These are phyloP conservation scores for Xeromyces bisporus DNA, from an alignment of 495 filamentous ascomycete species.

Conservation along the genomic window DNA sequence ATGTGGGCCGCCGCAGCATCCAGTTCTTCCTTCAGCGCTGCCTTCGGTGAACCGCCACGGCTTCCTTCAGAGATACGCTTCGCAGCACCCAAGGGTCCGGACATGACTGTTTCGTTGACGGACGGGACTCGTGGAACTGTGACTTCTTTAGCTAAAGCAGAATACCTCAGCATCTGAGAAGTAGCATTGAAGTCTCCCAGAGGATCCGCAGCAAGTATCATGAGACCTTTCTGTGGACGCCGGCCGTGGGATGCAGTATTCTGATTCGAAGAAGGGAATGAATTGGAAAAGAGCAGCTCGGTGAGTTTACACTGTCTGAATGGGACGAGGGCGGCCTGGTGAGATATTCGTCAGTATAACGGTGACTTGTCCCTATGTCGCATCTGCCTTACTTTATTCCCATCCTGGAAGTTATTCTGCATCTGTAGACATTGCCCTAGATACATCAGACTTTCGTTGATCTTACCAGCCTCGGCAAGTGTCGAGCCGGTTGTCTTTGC, in stretches of 20 bases:
- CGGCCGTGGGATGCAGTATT: slow-evolving; percentile 31
- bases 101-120: slow-evolving; percentile 44
- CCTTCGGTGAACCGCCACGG: slow-evolving; percentile 32
- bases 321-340: slow-evolving; percentile 59
- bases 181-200: slow-evolving; percentile 92
- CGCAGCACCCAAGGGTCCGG: slow-evolving; percentile 20
- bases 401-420: slow-evolving; percentile 63
- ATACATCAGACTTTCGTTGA: slow-evolving; percentile 96
- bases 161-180: slow-evolving; percentile 89
- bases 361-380: no score
- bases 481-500: slow-evolving; percentile 89
- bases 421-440: slow-evolving; percentile 93
- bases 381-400: slow-evolving; percentile 63
- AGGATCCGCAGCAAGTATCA: slow-evolving; percentile 95
- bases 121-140: slow-evolving; percentile 81
- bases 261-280: slow-evolving; percentile 54
- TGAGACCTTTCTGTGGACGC: slow-evolving; percentile 72
- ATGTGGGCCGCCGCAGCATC: slow-evolving; percentile 62
- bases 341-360: no score
- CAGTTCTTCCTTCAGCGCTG: slow-evolving; percentile 46
- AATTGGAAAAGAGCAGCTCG: slow-evolving; percentile 90
- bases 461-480: slow-evolving; percentile 88
- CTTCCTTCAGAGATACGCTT: slow-evolving; percentile 16
- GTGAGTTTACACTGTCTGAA: slow-evolving; percentile 96
- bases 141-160: slow-evolving; percentile 80